Conservation (phyloP, 768 basidiomycete genomes). For the Pisolithus orientalis region DNA sequence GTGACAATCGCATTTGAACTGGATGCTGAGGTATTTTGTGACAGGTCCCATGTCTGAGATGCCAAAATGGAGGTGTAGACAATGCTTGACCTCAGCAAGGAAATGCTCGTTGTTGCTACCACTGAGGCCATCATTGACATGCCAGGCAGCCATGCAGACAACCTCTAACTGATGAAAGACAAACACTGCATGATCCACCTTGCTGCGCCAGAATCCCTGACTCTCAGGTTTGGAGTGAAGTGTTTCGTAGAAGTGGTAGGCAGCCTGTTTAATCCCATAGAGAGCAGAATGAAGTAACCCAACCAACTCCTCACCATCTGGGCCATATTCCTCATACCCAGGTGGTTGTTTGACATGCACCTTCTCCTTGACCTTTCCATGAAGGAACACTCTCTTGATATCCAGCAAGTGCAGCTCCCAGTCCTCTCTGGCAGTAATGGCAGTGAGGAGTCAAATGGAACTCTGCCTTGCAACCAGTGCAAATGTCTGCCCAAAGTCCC, state of each 20-base stretch:
- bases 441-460: too few relatives aligned
- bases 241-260: too few relatives aligned
- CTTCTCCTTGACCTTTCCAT: constrained; percentile 3
- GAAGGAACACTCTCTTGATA: not conserved
- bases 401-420: too few relatives aligned
- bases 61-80: not conserved
- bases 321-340: constrained; percentile 16
- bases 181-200: not conserved
- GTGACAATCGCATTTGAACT: too few relatives aligned
- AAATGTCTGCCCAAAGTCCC: too few relatives aligned
- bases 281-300: not conserved
- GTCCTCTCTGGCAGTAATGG: too few relatives aligned
- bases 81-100: constrained; percentile 2
- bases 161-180: not conserved
- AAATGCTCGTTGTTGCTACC: not conserved
- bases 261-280: too few relatives aligned
- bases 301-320: not conserved
- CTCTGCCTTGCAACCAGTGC: too few relatives aligned
- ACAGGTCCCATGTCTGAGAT: not conserved
- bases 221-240: not conserved
- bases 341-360: constrained; percentile 35
- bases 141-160: constrained; percentile 9
- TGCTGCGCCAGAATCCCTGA: not conserved
- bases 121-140: constrained; percentile 2
- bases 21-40: too few relatives aligned